Evolutionary conservation across 2,329 filamentous ascomycete species (phyloP), one percentile per base, ranked within the genome.

Genomic region (Ophiostoma pallidulum): DNA sequence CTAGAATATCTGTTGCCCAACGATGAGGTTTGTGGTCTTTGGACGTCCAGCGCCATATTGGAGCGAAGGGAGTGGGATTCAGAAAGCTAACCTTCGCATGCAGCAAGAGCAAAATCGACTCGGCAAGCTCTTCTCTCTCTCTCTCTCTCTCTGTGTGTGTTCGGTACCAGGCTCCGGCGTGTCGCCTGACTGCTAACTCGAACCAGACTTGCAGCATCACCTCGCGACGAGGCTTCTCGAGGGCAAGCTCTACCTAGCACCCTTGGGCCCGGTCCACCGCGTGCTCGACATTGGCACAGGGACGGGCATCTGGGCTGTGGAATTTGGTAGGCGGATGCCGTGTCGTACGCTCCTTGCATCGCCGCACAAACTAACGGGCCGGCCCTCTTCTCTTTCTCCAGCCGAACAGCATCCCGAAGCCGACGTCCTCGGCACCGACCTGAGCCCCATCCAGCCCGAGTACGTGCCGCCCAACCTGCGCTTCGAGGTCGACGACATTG

Each of bases 401-500:
- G 47, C 48, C 41, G 37, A 45, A 22, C 22, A 48, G 7, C 47
- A 48, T 22, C 51, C 47, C 7, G 44, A 54, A 31, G 66, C 80
- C 9, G 64, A 72, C 51, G 69, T 85, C 32, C 71, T 74, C 41
- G 81, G 78, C 24, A 82, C 77, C 6, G 81, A 86, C 56, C 67
- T 85, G 5, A 83, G 79, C 1, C 80, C 80, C 2, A 79, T 84
- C 28, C 81, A 85, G 56, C 79, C 80, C 2, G 65, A 66, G 6
- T 69, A 74, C 45, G 80, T 86, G 1, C 83, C 84, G 0, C 73
- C 75, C n/a, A 90, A 90, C 53, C 80, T 88, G 13, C 75, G 80
- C 52, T 90, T 89, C 55, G 78, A 80, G 50, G 73, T 89, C 39
- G 83, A 87, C 59, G 83, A 89, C 57, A 36, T 50, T 29, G 73